A percentile compares a stretch with the other conserved stretches of the same genome.
Conservation (phyloP, 768 basidiomycete genomes). For the Leccinum variicolor region DNA sequence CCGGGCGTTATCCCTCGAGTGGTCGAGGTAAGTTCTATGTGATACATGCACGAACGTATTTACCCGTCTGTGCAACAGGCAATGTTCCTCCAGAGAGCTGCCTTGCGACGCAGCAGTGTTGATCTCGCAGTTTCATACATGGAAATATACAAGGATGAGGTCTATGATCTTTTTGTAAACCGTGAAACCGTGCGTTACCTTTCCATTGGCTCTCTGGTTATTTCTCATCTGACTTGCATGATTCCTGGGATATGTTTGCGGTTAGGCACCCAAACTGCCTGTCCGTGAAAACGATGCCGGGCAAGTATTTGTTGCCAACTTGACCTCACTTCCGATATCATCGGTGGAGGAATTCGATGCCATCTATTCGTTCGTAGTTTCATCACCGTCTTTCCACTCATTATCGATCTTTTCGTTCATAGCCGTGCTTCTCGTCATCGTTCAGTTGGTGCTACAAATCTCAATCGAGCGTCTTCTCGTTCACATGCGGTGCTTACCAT, state of each 20-base stretch:
- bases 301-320: slow-evolving; percentile 53
- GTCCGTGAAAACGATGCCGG: slow-evolving; percentile 52
- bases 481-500: slow-evolving; percentile 87
- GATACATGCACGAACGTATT: not conserved
- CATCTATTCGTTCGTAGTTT: slow-evolving; percentile 42
- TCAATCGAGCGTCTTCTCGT: slow-evolving; percentile 82
- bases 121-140: slow-evolving; percentile 68
- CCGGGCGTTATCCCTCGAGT: slow-evolving; percentile 87
- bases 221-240: not conserved
- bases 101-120: slow-evolving; percentile 40
- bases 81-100: slow-evolving; percentile 51
- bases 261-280: slow-evolving; percentile 50
- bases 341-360: slow-evolving; percentile 45
- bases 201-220: not conserved
- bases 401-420: not conserved
- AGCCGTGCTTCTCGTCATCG: slow-evolving; percentile 74
- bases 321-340: slow-evolving; percentile 37
- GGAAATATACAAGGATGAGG: slow-evolving; percentile 92
- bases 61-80: slow-evolving; percentile 35
- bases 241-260: not conserved
- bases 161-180: slow-evolving; percentile 78
- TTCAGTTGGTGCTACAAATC: slow-evolving; percentile 80
- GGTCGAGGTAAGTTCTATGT: slow-evolving; percentile 51
- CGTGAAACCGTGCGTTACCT: slow-evolving; percentile 55
- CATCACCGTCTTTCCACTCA: not conserved